These are phyloP conservation scores for Colletotrichum kahawae DNA, from an alignment of 2,329 filamentous ascomycete genomes.

Conservation along the genomic window DNA sequence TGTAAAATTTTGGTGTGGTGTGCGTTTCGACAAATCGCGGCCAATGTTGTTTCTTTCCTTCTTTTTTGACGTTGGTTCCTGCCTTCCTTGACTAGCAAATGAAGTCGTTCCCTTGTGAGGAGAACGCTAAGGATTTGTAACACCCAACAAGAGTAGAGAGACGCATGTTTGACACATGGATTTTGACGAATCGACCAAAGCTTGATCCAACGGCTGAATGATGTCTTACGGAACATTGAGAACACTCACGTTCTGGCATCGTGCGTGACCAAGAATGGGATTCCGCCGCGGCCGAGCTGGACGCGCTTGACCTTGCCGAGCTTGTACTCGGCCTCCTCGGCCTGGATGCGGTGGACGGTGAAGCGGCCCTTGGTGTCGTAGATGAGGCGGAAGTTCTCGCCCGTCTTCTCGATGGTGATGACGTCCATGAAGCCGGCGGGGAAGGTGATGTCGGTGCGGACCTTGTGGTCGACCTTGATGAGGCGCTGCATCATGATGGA, in stretches of 20 bases:
- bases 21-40: slow-evolving; percentile 23
- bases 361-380: slow-evolving; percentile 99
- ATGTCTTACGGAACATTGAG: slow-evolving; percentile 73
- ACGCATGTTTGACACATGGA: slow-evolving; percentile 22
- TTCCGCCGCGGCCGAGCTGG: slow-evolving; percentile 98
- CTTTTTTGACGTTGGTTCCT: slow-evolving; percentile 9
- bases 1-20: slow-evolving; percentile 33
- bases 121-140: neutral
- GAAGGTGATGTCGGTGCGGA: slow-evolving; percentile 98
- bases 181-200: slow-evolving; percentile 74
- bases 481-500: slow-evolving; percentile 99
- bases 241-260: slow-evolving; percentile 99
- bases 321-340: slow-evolving; percentile 99
- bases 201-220: slow-evolving; percentile 99
- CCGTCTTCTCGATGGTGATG: slow-evolving; percentile 99
- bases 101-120: neutral
- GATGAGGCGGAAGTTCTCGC: slow-evolving; percentile 99
- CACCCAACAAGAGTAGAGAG: neutral
- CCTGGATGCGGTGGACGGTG: slow-evolving; percentile 99
- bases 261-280: slow-evolving; percentile 99
- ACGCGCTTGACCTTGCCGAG: slow-evolving; percentile 99
- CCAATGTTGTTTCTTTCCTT: slow-evolving; percentile 5
- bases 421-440: slow-evolving; percentile 99
- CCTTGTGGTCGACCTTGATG: slow-evolving; percentile 99
- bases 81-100: slow-evolving; percentile 3